A percentile compares a stretch with the other conserved stretches of the same genome.
Conservation (phyloP, 1,139 yeast genomes). For the Lipomyces yarrowii region DNA sequence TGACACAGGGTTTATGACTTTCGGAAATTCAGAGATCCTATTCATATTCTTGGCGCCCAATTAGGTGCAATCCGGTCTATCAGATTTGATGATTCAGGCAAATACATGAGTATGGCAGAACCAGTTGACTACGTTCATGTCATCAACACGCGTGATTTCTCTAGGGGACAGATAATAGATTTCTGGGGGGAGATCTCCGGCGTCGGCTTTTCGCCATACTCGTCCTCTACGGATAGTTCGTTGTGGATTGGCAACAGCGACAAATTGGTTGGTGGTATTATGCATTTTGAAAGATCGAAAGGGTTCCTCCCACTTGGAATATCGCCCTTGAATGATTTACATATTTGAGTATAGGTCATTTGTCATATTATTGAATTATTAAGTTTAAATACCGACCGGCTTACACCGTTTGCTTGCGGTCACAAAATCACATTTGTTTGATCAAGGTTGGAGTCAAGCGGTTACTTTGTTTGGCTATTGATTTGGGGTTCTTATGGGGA, state of each 20-base stretch:
- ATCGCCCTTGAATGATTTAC: background rate
- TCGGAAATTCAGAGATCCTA: conserved; percentile 46
- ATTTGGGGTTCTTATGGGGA: background rate
- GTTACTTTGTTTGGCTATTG: background rate
- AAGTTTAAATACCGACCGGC: background rate
- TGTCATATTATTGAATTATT: background rate
- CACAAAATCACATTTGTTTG: background rate
- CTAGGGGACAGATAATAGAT: conserved; percentile 52
- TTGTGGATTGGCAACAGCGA: conserved; percentile 60
- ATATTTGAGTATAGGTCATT: background rate
- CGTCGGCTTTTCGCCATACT: conserved; percentile 52
- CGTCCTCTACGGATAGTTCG: conserved; percentile 48
- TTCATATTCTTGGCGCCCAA: conserved; percentile 45
- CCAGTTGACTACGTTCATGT: conserved; percentile 62
- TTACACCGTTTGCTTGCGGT: background rate
- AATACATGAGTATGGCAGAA: conserved; percentile 59
- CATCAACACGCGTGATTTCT: conserved; percentile 40
- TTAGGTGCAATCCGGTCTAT: conserved; percentile 56
- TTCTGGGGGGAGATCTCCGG: conserved; percentile 65
- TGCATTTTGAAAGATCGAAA: conserved; percentile 45
- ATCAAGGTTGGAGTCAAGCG: background rate
- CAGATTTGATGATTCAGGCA: conserved; percentile 52
- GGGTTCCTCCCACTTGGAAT: background rate
- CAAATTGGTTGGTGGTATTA: conserved; percentile 59
- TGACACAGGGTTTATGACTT: conserved; percentile 50